These are phyloP conservation scores for Calonectria montana DNA, from an alignment of 2,329 filamentous ascomycete species.

Conservation along the genomic window DNA sequence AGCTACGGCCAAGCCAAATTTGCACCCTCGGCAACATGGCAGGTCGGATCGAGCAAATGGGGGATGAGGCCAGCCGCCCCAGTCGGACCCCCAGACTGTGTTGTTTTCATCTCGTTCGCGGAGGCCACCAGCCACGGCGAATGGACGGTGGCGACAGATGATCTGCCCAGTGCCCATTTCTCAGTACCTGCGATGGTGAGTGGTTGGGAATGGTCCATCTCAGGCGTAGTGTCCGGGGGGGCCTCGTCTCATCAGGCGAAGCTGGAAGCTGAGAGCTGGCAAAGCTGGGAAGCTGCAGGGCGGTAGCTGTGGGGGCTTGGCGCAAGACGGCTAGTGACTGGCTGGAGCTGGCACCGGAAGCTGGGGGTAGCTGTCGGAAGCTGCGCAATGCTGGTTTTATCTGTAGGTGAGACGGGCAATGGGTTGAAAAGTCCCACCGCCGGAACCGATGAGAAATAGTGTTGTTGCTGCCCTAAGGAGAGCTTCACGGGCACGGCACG, in stretches of 20 bases:
- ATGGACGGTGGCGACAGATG: constrained; percentile 33
- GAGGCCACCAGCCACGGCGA: constrained; percentile 28
- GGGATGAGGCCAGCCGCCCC: constrained; percentile 16
- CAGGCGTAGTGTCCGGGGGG: constrained; percentile 27
- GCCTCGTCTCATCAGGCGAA: constrained; percentile 33
- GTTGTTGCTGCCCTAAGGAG: constrained; percentile 8
- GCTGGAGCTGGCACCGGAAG: constrained; percentile 33
- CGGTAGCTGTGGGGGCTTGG: constrained; percentile 29
- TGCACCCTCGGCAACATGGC: constrained; percentile 13
- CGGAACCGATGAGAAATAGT: neutral
- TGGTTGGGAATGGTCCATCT: constrained; percentile 27
- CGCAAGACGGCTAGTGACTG: constrained; percentile 29
- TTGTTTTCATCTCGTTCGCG: constrained; percentile 35
- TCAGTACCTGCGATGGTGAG: constrained; percentile 27
- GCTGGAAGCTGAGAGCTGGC: constrained; percentile 32
- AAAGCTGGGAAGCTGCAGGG: constrained; percentile 20
- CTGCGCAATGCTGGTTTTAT: constrained; percentile 32
- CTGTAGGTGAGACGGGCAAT: constrained; percentile 38
- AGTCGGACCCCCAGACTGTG: constrained; percentile 12
- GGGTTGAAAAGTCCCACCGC: constrained; percentile 25
- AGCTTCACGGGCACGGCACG: neutral
- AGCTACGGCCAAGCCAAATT: constrained; percentile 24
- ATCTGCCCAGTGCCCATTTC: constrained; percentile 31
- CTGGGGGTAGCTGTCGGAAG: constrained; percentile 31
- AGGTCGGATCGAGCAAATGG: constrained; percentile 30